Evolutionary conservation across 306 rosid species (phyloP).

Genomic region (Styphnolobium japonicum): DNA sequence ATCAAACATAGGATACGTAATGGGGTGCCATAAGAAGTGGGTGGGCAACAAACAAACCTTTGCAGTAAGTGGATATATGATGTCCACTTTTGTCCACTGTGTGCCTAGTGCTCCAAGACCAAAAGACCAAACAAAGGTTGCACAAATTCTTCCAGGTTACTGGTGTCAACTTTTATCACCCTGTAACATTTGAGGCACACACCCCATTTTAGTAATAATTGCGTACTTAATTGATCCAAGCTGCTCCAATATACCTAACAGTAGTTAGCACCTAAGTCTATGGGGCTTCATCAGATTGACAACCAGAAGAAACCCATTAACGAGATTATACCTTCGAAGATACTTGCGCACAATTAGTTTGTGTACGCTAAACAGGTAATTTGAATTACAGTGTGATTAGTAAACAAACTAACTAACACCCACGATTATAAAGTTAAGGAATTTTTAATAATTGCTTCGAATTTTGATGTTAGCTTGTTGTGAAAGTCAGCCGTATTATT

Average conservation of each 20-base stretch:
- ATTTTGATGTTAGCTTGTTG: neutral
- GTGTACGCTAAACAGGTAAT: neutral
- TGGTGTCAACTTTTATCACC: neutral
- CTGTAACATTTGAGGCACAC: neutral
- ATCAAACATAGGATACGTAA: conserved; percentile 20
- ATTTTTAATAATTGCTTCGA: neutral
- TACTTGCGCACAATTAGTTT: conserved; percentile 11
- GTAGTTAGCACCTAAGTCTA: neutral
- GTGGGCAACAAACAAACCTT: conserved; percentile 40
- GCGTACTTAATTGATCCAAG: neutral
- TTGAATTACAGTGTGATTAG: neutral
- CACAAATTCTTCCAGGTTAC: neutral
- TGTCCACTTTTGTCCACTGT: conserved; percentile 51
- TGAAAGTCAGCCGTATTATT: neutral
- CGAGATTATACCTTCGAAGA: conserved; percentile 19
- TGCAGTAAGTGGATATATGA: conserved; percentile 38
- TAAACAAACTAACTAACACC: neutral
- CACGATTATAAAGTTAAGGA: neutral
- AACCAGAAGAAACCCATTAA: conserved; percentile 9
- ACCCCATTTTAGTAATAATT: neutral
- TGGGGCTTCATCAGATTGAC: neutral
- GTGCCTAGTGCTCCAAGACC: conserved; percentile 30
- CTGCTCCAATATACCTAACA: neutral
- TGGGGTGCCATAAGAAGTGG: conserved; percentile 35
- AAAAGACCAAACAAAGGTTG: neutral